Evolutionary conservation across 495 filamentous ascomycete species (phyloP), one percentile per base, ranked within the genome.

Genomic region (Pseudevernia furfuracea): DNA sequence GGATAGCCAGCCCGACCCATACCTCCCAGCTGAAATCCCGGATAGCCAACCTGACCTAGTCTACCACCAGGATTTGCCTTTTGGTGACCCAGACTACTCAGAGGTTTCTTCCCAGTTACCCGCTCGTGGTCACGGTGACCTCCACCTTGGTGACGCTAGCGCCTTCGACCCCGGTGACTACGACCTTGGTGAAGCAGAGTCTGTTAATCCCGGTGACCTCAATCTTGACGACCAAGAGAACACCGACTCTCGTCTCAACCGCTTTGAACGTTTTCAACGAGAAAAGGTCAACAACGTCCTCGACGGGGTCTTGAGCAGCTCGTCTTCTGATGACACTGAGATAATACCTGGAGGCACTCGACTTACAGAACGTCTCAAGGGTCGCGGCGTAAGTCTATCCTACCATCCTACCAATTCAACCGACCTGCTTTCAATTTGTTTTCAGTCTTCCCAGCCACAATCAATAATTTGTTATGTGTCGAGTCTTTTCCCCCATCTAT

Each of bases 1-100:
- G 21, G 53, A 63, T 37, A 63, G 61, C 53, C 61, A 63, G 23
- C 38, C 37, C 4, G 53, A 58, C 23, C 25, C 61, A 25, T 43
- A 23, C 15, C 30, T 32, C 19, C 53, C 19, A 32, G 11, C 52
- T 36, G 52, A 46, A 19, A 63, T 63, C 39, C 30, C 53, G 2
- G 52, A 63, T 58, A 53, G n/a, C 17, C 49, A 62, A 41, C 17
- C 52, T 1, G 37, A 57, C 37, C 11, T 1, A 41, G 11, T 36
- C 38, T 55, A 55, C 6, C 30, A 9, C 14, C 0, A 34, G 17
- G 52, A 55, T 55, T 21, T 55, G 17, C 15, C 28, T 36, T 55
- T 55, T 34, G 30, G 48, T 52, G 48, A 32, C 52, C 52, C 11
- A 34, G 52, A 55, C 30, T 55, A 55, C 7, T 55, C 17, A 34